Percentiles rank a stretch among this genome's conserved stretches.
These are phyloP conservation scores for Syncephalastrum racemosum DNA, from an alignment of 371 early-diverging fungal species.

Conservation along the genomic window DNA sequence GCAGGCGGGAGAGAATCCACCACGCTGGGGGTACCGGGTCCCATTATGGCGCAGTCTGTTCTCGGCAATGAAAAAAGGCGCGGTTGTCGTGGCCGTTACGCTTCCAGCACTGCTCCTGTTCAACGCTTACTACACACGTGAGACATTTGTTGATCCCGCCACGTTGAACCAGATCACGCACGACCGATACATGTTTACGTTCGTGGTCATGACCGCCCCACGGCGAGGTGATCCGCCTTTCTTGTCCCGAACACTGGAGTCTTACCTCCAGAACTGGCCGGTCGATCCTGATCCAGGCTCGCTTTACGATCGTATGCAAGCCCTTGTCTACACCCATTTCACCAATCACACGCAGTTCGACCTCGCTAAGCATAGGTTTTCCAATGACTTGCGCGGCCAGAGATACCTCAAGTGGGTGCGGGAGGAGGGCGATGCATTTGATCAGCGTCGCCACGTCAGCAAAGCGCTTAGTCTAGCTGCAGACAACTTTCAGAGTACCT, in stretches of 20 bases:
- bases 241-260: constrained; percentile 48
- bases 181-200: constrained; percentile 50
- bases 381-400: constrained; percentile 45
- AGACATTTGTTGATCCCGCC: constrained; percentile 31
- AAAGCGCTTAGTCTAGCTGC: constrained; percentile 48
- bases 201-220: constrained; percentile 64
- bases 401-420: constrained; percentile 56
- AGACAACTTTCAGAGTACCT: constrained; percentile 35
- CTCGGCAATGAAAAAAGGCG: constrained; percentile 31
- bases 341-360: constrained; percentile 54
- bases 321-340: constrained; percentile 64
- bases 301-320: constrained; percentile 52
- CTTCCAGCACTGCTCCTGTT: constrained; percentile 36
- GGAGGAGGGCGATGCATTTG: constrained; percentile 47
- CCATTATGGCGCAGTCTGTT: constrained; percentile 41
- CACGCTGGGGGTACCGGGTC: no score
- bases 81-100: constrained; percentile 25
- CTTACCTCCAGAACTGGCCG: constrained; percentile 55
- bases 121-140: constrained; percentile 38
- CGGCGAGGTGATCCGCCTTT: constrained; percentile 53
- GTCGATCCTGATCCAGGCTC: constrained; percentile 41
- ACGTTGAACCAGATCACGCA: constrained; percentile 34
- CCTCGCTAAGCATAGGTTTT: constrained; percentile 35
- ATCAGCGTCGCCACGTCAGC: constrained; percentile 60
- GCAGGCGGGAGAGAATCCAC: no score